Percentiles rank a stretch among this genome's conserved stretches.
These are phyloP conservation scores for Phycomyces nitens DNA, from an alignment of 192 early-diverging fungal genomes.

Conservation along the genomic window DNA sequence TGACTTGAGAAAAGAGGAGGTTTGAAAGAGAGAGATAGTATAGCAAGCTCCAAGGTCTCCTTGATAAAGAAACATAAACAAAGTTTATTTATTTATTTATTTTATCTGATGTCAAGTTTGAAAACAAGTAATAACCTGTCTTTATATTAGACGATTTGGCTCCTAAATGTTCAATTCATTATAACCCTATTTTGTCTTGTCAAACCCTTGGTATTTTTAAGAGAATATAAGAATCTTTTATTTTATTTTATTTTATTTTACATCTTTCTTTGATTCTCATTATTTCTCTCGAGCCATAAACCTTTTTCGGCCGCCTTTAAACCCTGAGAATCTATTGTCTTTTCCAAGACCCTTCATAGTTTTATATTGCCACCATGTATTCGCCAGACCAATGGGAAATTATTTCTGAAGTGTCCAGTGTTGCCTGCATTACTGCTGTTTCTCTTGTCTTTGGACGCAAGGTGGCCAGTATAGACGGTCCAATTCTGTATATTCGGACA, in stretches of 20 bases:
- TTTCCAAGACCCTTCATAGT: background rate
- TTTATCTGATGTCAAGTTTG: background rate
- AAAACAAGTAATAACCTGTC: conserved; percentile 2
- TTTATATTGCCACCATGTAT: conserved; percentile 21
- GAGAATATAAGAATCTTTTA: background rate
- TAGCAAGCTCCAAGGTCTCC: too few species aligned
- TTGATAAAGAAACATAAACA: background rate
- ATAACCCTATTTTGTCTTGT: background rate
- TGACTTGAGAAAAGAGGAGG: background rate
- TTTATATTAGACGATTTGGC: background rate
- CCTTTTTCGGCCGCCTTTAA: too few species aligned
- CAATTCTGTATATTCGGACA: conserved; percentile 37
- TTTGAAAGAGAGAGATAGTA: background rate
- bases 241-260: too few species aligned
- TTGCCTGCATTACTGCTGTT: conserved; percentile 40
- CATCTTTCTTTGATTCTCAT: too few species aligned
- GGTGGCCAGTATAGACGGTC: conserved; percentile 32
- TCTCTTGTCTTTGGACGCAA: conserved; percentile 46
- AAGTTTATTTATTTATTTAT: too few species aligned
- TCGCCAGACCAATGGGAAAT: conserved; percentile 36
- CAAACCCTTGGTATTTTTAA: background rate
- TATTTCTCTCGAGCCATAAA: too few species aligned
- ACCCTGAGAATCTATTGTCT: background rate
- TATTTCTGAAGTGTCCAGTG: conserved; percentile 36
- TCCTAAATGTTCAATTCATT: background rate